Evolutionary conservation across 805 yeast genomes (phyloP), one percentile per base, ranked within the genome.

Genomic region (Kodamaea restingae): DNA sequence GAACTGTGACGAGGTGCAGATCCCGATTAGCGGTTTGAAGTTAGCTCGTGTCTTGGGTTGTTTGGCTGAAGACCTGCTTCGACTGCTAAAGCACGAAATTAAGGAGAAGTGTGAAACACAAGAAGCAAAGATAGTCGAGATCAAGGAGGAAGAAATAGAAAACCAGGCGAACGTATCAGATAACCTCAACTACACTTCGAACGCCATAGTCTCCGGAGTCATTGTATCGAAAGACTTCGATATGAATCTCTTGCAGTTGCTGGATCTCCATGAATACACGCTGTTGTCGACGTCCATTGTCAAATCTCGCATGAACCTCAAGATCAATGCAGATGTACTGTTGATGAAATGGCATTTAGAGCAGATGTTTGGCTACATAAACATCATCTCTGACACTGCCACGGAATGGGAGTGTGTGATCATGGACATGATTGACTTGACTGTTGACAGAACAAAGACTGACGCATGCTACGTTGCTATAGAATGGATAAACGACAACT

Each of bases 341-440:
- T 69, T 93, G 41, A 78, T 93, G 43, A 74, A 76, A 44, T 93
- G 95, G 88, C 98, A 93, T 56, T 73, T 93, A 41, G 78, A 82
- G 42, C 98, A 90, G 56, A 93, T 93, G 98, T 93, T 91, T 71
- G 98, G 97, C 1, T 76, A 72, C 52, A 75, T 88, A 4, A 80
- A 81, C 32, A 75, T 86, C 2, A 40, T 79, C 3, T 70, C 69
- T 38, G 88, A 81, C 47, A 80, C 76, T 39, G 72, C 67, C 34
- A 62, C 59, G 15, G 56, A 52, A 26, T 65, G 72, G 67, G 70
- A 61, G 46, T 64, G 70, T 45, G 50, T 49, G 68, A 76, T 68
- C 29, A 68, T 68, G 74, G 71, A 68, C 32, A 53, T 56, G 58
- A 61, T 68, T n/a, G 65, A 61, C 45, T 52, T 68, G 14, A 26